Evolutionary conservation across 75 land plant species (phyloP), one percentile per base, ranked within the genome.

Genomic region (Pinus tabuliformis): DNA sequence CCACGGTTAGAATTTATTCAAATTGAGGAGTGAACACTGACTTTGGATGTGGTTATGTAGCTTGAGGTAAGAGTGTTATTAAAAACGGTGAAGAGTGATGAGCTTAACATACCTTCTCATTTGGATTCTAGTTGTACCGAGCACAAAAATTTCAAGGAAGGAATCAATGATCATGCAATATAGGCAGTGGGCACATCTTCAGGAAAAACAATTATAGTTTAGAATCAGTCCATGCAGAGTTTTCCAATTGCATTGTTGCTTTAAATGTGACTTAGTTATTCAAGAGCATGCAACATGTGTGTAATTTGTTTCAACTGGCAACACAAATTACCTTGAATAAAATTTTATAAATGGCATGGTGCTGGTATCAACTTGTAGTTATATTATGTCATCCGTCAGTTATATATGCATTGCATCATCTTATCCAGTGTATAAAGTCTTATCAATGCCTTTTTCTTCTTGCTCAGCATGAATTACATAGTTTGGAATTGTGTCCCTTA

Each of bases 391-490:
- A 18, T 36, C 36, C 22, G 20, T 18, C 70, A 17, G 6, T 17
- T 17, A 6, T 66, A 68, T 16, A 18, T 9, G 17, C 6, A 16
- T 64, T 18, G 33, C 8, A 17, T 64, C 36, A 64, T 64, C 33
- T 63, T 11, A 65, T 28, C 15, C 33, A 16, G 6, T 33, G 42
- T 49, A 49, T 9, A 42, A 65, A 16, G 17, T 36, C 37, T 4
- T 36, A 65, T 36, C 39, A 20, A 39, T 66, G 16, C 54, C n/a
- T 17, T 42, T 42, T 39, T 20, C 72, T 68, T 17, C 49, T 20
- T 68, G 54, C n/a, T 68, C 72, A 68, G 39, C 21, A 42, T 68
- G 72, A 68, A 42, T 20, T 68, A n/a, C 54, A 49, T 9, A 39
- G 20, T 42, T 36, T 42, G 12, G 42, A 68, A 39, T 68, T 39